phyloP scores from a whole-genome alignment of 1,284 basidiomycete species.

The Farysia itapuensis region DNA sequence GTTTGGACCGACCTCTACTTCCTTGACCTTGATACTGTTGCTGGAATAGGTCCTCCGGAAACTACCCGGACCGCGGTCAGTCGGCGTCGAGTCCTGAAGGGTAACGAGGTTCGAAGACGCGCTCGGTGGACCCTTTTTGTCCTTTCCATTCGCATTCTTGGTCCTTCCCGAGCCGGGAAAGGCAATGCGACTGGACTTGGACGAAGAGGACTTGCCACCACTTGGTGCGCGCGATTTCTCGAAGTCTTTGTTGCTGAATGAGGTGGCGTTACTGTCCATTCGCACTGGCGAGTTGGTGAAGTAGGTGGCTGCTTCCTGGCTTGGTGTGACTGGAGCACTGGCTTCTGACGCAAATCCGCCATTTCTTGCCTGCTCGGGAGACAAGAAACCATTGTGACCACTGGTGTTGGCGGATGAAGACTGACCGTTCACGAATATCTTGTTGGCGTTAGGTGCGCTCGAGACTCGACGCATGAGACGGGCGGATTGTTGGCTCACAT shows the following conservation, averaged over 20 bases:
- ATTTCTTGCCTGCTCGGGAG: conserved; percentile 65
- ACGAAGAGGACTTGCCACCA: conserved; percentile 35
- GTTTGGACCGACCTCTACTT: conserved; percentile 54
- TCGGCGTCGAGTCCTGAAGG: conserved; percentile 47
- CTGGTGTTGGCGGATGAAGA: conserved; percentile 3
- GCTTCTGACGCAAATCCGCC: conserved; percentile 12
- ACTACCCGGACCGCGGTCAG: conserved; percentile 63
- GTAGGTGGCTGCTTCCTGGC: conserved; percentile 17
- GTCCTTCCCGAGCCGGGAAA: conserved; percentile 46
- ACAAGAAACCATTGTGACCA: conserved; percentile 44
- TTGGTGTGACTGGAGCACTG: conserved; percentile 11
- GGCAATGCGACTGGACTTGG: conserved; percentile 39
- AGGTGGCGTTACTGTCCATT: conserved; percentile 53
- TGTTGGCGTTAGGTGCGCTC: conserved; percentile 93
- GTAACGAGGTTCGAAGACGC: conserved; percentile 64
- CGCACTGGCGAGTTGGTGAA: conserved; percentile 52
- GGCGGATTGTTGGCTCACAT: conserved; percentile 23
- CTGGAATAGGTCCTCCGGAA: conserved; percentile 94
- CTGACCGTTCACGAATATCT: conserved; percentile 68
- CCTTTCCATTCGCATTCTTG: conserved; percentile 53
- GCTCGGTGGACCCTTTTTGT: conserved; percentile 71
- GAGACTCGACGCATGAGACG: conserved; percentile 77
- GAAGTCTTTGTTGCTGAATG: conserved; percentile 55
- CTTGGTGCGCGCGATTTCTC: conserved; percentile 38
- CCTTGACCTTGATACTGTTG: conserved; percentile 90